Base-by-base conservation (phyloP, 148 eudicot genomes). In the Bassia scoparia region DNA sequence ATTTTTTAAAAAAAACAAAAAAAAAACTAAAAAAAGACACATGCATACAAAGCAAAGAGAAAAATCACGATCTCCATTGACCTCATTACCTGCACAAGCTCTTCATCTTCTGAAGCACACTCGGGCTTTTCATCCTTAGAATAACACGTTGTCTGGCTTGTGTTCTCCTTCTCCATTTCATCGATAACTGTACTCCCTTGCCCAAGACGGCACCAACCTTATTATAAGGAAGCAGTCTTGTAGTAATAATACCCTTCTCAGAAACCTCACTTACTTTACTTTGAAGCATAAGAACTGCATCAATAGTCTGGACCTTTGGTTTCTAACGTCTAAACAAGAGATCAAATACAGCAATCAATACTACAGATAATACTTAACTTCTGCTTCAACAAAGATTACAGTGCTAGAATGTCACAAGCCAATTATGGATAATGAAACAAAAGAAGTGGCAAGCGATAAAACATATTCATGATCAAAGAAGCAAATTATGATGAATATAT, bases 191-290 rank as follows among this genome's bases (percentile, higher is more conserved):
- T 83, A 68, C 96, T 93, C 70, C 90, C 93, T 84, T 90, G 88
- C 66, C 96, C 96, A 81, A 90, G 81, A 74, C 88, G 81, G 83
- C 96, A 90, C 49, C 96, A 77, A 88, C 93, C 81, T 90, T 90
- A 80, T 72, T 85, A 68, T 90, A 88, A 27, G 89, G 89, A 60
- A 90, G 87, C 77, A 90, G 88, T 79, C 89, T 81, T 10, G 93
- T 87, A 33, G 90, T 88, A 73, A 85, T 77, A 48, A 76, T 65
- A 66, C 93, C 96, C 73, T 90, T 87, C 41, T 88, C 96, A 53
- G 90, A 86, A 30, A 74, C 78, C 72, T 90, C 96, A 79, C 90
- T 88, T 30, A 85, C 86, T 87, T 79, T 87, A 72, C 74, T 77
- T 80, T 88, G 96, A 73, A 90, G 93, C 43, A 83, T 68, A 68